Evolutionary conservation across 1,139 yeast species (phyloP).

Genomic region (Debaryomycetaceae sp.): DNA sequence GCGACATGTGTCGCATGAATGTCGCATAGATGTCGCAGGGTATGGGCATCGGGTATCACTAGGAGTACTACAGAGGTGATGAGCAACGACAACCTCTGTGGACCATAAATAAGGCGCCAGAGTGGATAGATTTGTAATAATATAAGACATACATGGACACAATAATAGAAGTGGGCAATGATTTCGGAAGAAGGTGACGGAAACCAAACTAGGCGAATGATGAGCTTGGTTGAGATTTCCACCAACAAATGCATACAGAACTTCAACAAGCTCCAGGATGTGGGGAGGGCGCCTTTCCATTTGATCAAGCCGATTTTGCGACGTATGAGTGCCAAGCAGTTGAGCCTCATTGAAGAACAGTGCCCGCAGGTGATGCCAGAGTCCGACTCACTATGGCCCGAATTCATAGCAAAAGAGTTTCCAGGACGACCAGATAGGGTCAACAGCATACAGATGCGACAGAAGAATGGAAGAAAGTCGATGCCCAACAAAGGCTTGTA

Average conservation of each 20-base stretch:
- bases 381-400: constrained; percentile 51
- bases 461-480: background rate
- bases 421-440: constrained; percentile 35
- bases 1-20: background rate
- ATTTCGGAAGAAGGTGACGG: constrained; percentile 2
- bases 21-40: background rate
- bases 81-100: background rate
- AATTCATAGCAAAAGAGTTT: constrained; percentile 44
- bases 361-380: constrained; percentile 46
- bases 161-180: background rate
- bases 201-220: constrained; percentile 3
- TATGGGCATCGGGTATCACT: background rate
- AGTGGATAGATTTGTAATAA: too few relatives aligned
- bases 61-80: background rate
- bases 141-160: background rate
- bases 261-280: constrained; percentile 25
- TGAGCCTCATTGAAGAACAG: constrained; percentile 38
- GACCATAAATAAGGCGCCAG: too few relatives aligned
- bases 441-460: background rate
- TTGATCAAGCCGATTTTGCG: constrained; percentile 41
- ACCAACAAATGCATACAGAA: constrained; percentile 13
- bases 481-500: constrained; percentile 45
- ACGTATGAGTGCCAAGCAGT: constrained; percentile 46
- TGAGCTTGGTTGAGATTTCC: constrained; percentile 11
- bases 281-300: constrained; percentile 49